Evolutionary conservation across 1,139 yeast species (phyloP), one percentile per base, ranked within the genome.

Genomic region (Entelexis sorbosivorans): DNA sequence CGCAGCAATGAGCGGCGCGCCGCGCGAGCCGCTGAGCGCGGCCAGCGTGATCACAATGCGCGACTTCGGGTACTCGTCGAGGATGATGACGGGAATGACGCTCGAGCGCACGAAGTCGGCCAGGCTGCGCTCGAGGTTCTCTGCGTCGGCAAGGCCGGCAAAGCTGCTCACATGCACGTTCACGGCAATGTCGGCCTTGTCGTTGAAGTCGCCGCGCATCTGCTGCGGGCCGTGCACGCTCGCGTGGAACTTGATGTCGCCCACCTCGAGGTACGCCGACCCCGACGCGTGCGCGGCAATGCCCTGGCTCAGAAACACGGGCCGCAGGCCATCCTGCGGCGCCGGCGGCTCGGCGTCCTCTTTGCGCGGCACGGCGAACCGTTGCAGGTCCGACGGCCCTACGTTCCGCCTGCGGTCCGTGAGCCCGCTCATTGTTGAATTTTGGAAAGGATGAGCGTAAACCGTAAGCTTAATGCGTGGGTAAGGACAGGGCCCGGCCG

Each of bases 191-290:
- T 79, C 73, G 1, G 93, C 93, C 52, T 78, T 72, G 40, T 82
- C 80, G 33, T 79, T 73, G 64, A 84, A 85, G 1, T 86, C 76
- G 0, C 89, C 88, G 56, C 86, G 73, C 47, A 84, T 80, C 7
- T 96, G 96, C 58, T 91, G 74, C 11, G 97, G 96, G 0, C 96
- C 97, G 66, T 82, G 86, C 0, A 89, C 82, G 1, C 88, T 75
- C 1, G 82, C 81, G 55, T 82, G 79, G 8, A 88, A 68, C 38
- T 80, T 73, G 31, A 78, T 76, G 48, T 74, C 75, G 16, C 77
- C 82, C 13, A 76, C 73, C 65, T 89, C 96, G 36, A 86, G 64
- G 60, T 82, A 84, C 13, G 93, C 76, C 10, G 95, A 86, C 1
- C 97, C 97, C 61, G 81, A 82, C 44, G 91, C 82, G 59, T 84